Evolutionary conservation across 2,329 filamentous ascomycete species (phyloP).

Genomic region (Macroventuria anomochaeta): DNA sequence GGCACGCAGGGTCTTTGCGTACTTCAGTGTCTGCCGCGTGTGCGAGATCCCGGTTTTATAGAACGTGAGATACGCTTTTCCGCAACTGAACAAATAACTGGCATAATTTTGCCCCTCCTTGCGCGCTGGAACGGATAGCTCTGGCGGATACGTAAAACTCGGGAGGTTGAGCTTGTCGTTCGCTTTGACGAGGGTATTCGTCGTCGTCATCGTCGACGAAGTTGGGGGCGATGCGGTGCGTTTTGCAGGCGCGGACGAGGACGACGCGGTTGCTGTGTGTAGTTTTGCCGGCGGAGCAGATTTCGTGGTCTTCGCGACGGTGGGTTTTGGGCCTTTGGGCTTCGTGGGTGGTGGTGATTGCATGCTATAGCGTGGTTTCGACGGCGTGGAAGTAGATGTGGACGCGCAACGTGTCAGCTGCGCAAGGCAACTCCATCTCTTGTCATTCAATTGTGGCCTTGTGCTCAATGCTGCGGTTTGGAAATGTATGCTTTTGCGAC

Average conservation of each 20-base stretch:
- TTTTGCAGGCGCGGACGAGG: slow-evolving; percentile 5
- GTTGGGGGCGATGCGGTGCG: neutral
- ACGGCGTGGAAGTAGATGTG: neutral
- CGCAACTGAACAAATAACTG: slow-evolving; percentile 66
- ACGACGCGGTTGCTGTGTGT: neutral
- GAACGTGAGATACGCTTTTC: slow-evolving; percentile 79
- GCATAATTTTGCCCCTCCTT: slow-evolving; percentile 54
- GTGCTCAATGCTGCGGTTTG: neutral
- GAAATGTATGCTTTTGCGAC: neutral
- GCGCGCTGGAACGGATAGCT: slow-evolving; percentile 67
- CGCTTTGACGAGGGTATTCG: slow-evolving; percentile 15
- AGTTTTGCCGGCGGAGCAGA: slow-evolving; percentile 14
- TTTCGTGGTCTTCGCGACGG: neutral
- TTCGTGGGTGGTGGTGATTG: neutral
- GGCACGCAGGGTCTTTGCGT: slow-evolving; percentile 54
- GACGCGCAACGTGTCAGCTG: slow-evolving; percentile 2
- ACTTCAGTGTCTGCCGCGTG: slow-evolving; percentile 70
- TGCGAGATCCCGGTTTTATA: slow-evolving; percentile 85
- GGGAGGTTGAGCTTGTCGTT: slow-evolving; percentile 70
- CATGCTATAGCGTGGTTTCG: slow-evolving; percentile 1
- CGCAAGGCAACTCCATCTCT: neutral
- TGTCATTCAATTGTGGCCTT: neutral
- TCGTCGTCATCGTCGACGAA: neutral
- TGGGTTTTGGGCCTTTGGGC: neutral
- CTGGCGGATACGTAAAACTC: slow-evolving; percentile 72